Percentiles rank a stretch among this genome's conserved stretches.
These are phyloP conservation scores for Hippophae rhamnoides DNA, from an alignment of 306 rosid species.

Conservation along the genomic window DNA sequence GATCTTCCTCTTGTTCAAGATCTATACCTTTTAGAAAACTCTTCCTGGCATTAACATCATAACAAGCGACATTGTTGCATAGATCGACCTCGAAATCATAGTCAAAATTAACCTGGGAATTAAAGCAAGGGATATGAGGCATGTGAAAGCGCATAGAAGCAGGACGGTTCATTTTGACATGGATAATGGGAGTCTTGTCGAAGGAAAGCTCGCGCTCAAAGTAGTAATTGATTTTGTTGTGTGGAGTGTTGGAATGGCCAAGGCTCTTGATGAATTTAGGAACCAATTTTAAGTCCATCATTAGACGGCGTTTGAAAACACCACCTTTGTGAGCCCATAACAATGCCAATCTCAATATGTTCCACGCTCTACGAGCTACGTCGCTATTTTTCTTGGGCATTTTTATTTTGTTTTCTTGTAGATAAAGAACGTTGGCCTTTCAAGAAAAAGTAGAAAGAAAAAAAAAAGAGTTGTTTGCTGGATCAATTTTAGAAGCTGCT, in stretches of 20 bases:
- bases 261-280: constrained; percentile 50
- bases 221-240: constrained; percentile 32
- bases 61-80: not conserved
- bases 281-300: constrained; percentile 47
- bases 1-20: not conserved
- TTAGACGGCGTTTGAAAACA: constrained; percentile 42
- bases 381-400: constrained; percentile 34
- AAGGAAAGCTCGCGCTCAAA: constrained; percentile 76
- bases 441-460: not conserved
- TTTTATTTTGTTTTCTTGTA: constrained; percentile 2
- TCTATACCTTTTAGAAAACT: constrained; percentile 14
- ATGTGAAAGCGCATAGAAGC: constrained; percentile 50
- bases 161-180: constrained; percentile 42
- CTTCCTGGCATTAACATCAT: constrained; percentile 22
- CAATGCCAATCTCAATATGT: constrained; percentile 48
- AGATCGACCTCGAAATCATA: constrained; percentile 27
- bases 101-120: constrained; percentile 51
- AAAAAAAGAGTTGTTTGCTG: no score
- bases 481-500: no score
- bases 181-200: constrained; percentile 60
- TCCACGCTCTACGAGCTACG: constrained; percentile 52
- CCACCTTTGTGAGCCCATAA: constrained; percentile 80
- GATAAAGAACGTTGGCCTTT: not conserved
- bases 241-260: constrained; percentile 9
- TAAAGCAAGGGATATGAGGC: constrained; percentile 65